Evolutionary conservation across 179 eudicot species (phyloP), one percentile per base, ranked within the genome.

Genomic region (Nepenthes alata): DNA sequence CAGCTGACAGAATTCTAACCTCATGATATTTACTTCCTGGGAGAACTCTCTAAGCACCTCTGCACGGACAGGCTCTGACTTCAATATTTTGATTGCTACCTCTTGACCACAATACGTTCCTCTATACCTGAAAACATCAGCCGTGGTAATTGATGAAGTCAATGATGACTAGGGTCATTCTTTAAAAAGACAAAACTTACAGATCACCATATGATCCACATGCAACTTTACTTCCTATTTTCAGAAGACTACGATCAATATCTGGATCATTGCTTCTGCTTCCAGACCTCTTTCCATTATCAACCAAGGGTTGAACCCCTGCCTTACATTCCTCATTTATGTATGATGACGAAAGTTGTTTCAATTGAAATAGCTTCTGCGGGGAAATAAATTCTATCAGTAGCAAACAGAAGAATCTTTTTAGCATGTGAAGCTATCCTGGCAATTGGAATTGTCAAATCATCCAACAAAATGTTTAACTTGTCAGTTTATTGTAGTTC

Each of bases 21-120:
- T 90, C 76, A 85, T 70, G 69, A 90, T 90, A 73, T 72, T 81
- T 53, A 87, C 86, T 85, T 90, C 97, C 64, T 87, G 95, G 47
- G 64, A 70, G 73, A 90, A 90, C 67, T 90, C 97, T 67, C 72
- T 78, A 64, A 65, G 74, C 66, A 90, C 70, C 62, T 81, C 81
- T 13, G 62, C 72, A 73, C 66, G 77, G 49, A 82, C 66, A 73
- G 60, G 72, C 47, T 71, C 85, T 8, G 79, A 67, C 67, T 79
- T 85, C 36, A 90, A 74, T 53, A 80, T 61, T 80, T 87, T 90
- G 75, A 90, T 77, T 66, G 95, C 95, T 72, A 89, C 97, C 57
- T 83, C 91, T 67, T 87, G 87, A 67, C 78, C 77, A 49, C 61
- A 61, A 39, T 75, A 83, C 11, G 73, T 71, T 53, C 95, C 97